phyloP scores from a whole-genome alignment of 2,329 filamentous ascomycete species.

The Botryotinia globosa region DNA sequence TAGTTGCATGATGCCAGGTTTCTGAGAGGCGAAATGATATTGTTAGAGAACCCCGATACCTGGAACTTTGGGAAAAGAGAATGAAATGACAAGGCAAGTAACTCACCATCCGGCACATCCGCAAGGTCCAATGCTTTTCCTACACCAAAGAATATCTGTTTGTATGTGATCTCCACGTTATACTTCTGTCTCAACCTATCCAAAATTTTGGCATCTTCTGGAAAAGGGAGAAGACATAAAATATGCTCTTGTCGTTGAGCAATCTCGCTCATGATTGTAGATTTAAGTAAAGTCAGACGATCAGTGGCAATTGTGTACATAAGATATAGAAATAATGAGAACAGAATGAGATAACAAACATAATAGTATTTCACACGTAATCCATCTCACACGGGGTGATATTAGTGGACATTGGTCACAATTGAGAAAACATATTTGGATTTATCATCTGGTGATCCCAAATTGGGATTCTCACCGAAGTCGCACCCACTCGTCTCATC shows the following conservation, averaged over 20 bases:
- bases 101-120: slow-evolving; percentile 28
- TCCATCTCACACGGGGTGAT: background rate
- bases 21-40: slow-evolving; percentile 24
- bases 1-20: slow-evolving; percentile 35
- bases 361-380: background rate
- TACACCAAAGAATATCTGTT: slow-evolving; percentile 34
- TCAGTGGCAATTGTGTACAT: background rate
- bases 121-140: slow-evolving; percentile 21
- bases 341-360: background rate
- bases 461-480: background rate
- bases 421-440: background rate
- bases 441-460: slow-evolving; percentile 11
- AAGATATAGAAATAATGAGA: background rate
- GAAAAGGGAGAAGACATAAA: slow-evolving; percentile 44
- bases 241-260: slow-evolving; percentile 42
- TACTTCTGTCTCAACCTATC: slow-evolving; percentile 43
- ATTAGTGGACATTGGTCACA: background rate
- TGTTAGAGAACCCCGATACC: background rate
- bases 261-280: slow-evolving; percentile 46
- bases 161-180: slow-evolving; percentile 46
- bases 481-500: background rate
- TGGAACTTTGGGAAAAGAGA: background rate
- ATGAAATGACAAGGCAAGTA: background rate
- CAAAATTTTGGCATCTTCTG: slow-evolving; percentile 42
- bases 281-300: background rate